Percentiles rank a stretch among this genome's conserved stretches.
Evolutionary conservation across 2,329 filamentous ascomycete species (phyloP).

Genomic region (Colletotrichum zoysiae): DNA sequence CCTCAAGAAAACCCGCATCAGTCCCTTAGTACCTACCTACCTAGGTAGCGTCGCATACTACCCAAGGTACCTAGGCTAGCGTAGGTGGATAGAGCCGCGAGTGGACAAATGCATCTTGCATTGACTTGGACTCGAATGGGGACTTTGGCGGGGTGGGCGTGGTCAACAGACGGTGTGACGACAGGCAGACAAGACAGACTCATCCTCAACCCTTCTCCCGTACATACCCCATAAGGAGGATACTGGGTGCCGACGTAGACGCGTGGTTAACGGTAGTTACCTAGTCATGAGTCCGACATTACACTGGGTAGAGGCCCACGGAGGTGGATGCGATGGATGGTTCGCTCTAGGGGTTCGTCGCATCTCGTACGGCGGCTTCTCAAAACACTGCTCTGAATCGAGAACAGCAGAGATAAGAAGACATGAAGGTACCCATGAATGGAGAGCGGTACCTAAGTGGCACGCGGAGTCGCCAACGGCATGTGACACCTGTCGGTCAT

Average conservation of each 20-base stretch:
- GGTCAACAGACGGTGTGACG: conserved; percentile 30
- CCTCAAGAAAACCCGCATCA: too few relatives aligned
- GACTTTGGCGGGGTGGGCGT: too few relatives aligned
- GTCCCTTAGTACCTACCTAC: too few relatives aligned
- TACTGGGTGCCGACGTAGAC: too few relatives aligned
- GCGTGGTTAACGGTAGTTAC: conserved; percentile 3
- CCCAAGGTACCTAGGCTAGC: not conserved
- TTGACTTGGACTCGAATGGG: not conserved
- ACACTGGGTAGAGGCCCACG: conserved; percentile 1
- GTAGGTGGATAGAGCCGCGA: conserved; percentile 30
- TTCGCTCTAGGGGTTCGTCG: conserved; percentile 4
- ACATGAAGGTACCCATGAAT: not conserved
- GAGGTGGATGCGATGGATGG: conserved; percentile 1
- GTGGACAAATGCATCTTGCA: not conserved
- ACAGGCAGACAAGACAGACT: too few relatives aligned
- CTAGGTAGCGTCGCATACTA: not conserved
- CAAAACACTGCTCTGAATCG: not conserved
- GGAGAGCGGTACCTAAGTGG: not conserved
- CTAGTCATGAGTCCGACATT: conserved; percentile 27
- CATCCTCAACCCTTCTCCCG: not conserved
- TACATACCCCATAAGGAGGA: not conserved
- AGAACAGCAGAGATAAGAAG: not conserved
- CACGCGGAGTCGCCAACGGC: not conserved
- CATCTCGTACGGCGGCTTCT: not conserved
- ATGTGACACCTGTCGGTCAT: not conserved